Conservation (phyloP, 78 protist genomes). For the Anaeramoeba flamelloides region DNA sequence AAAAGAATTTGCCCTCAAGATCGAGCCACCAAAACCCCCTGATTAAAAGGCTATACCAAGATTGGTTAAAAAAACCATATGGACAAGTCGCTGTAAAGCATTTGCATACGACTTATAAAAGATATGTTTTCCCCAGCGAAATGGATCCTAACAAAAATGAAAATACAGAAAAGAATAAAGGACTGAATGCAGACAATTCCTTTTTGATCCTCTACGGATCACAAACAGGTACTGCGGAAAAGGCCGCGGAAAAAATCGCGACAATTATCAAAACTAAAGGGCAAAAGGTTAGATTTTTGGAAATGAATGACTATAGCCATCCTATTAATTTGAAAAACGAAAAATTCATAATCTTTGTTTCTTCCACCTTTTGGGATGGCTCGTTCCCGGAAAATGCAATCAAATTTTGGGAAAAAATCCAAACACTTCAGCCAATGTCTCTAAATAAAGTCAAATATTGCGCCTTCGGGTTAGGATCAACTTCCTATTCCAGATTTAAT, state of each 20-base stretch:
- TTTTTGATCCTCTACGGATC: not conserved
- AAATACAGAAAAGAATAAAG: not conserved
- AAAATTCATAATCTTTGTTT: not conserved
- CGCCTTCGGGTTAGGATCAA: constrained; percentile 20
- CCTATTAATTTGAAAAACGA: not conserved
- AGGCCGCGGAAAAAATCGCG: not conserved
- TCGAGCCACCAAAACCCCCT: not conserved
- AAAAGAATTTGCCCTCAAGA: not conserved
- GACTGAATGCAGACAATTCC: not conserved
- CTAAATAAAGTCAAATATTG: not conserved
- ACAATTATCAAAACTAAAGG: not conserved
- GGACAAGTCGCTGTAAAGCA: not conserved
- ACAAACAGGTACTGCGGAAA: not conserved
- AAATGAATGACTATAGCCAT: not conserved
- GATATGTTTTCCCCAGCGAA: not conserved
- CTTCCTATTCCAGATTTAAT: constrained; percentile 17
- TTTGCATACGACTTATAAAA: not conserved
- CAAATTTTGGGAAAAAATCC: constrained; percentile 3
- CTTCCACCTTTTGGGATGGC: constrained; percentile 25
- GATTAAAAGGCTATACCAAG: not conserved
- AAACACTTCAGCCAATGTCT: not conserved
- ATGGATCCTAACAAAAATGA: not conserved
- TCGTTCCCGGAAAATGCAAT: constrained; percentile 13
- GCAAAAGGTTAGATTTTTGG: not conserved
- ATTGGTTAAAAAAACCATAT: not conserved